These are phyloP conservation scores for Phaeoacremonium minimum DNA, from an alignment of 2,329 filamentous ascomycete species.

Conservation along the genomic window DNA sequence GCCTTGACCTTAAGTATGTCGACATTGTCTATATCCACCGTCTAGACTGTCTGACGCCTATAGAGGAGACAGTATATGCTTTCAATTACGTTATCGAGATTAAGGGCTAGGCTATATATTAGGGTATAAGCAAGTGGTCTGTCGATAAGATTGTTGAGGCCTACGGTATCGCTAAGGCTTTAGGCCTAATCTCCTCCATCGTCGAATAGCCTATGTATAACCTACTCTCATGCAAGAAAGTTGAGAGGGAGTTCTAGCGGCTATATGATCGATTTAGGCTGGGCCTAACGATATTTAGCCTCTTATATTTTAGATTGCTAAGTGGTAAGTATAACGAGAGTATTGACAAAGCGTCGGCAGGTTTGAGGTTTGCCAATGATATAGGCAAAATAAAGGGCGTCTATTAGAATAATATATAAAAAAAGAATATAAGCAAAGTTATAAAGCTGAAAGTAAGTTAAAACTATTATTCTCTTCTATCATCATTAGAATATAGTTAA, in stretches of 20 bases:
- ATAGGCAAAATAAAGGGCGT: no score
- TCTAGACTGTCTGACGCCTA: conserved; percentile 61
- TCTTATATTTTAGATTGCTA: no score
- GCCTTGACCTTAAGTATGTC: conserved; percentile 56
- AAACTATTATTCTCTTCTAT: no score
- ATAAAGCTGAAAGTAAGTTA: no score
- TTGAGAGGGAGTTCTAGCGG: conserved; percentile 58
- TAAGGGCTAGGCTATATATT: conserved; percentile 64
- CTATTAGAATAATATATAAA: no score
- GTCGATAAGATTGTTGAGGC: conserved; percentile 63
- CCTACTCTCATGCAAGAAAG: conserved; percentile 53
- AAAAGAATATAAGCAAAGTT: no score
- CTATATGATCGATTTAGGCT: conserved; percentile 56
- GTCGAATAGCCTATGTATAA: conserved; percentile 68
- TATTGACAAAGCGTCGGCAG: no score
- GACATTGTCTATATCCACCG: conserved; percentile 67
- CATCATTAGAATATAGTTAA: no score
- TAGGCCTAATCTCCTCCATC: conserved; percentile 57
- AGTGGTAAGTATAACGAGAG: no score
- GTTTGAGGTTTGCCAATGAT: no score
- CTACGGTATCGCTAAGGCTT: conserved; percentile 51
- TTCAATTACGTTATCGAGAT: conserved; percentile 65
- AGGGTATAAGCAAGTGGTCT: conserved; percentile 67
- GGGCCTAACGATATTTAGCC: no score
- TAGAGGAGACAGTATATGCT: conserved; percentile 65